Conservation (phyloP, 768 basidiomycete species). For the Phylloporus sp. region DNA sequence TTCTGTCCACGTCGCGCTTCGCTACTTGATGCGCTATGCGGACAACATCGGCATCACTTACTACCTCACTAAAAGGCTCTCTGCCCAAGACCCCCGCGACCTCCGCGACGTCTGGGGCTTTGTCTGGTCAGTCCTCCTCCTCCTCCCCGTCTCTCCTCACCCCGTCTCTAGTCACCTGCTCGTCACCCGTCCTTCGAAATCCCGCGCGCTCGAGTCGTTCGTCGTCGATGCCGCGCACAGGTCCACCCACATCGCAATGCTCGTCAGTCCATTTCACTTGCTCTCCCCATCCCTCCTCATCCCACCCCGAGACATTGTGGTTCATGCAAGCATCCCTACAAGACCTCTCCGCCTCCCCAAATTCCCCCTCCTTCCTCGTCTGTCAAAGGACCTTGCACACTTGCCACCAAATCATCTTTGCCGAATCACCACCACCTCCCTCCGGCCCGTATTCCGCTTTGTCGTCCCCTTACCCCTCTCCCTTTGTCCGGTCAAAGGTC, state of each 20-base stretch:
- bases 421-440: conserved; percentile 67
- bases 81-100: conserved; percentile 64
- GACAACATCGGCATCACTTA: conserved; percentile 92
- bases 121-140: conserved; percentile 54
- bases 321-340: conserved; percentile 95
- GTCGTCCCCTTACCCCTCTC: conserved; percentile 43
- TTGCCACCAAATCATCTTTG: conserved; percentile 96
- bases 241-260: conserved; percentile 92
- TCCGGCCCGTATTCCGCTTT: conserved; percentile 64
- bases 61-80: conserved; percentile 74
- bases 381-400: conserved; percentile 88
- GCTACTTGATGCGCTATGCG: conserved; percentile 75
- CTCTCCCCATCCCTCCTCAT: conserved; percentile 7
- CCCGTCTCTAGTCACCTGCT: conserved; percentile 74
- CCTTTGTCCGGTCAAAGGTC: conserved; percentile 56
- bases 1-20: conserved; percentile 88
- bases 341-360: conserved; percentile 54
- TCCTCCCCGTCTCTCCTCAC: conserved; percentile 8
- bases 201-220: conserved; percentile 90
- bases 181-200: conserved; percentile 86
- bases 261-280: conserved; percentile 56
- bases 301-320: conserved; percentile 95
- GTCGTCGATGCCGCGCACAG: conserved; percentile 83
- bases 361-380: conserved; percentile 77
- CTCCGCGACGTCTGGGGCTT: conserved; percentile 87